Percentiles rank a stretch among this genome's conserved stretches.
Conservation (phyloP, 495 filamentous ascomycete genomes). For the Penicillium odoratum region DNA sequence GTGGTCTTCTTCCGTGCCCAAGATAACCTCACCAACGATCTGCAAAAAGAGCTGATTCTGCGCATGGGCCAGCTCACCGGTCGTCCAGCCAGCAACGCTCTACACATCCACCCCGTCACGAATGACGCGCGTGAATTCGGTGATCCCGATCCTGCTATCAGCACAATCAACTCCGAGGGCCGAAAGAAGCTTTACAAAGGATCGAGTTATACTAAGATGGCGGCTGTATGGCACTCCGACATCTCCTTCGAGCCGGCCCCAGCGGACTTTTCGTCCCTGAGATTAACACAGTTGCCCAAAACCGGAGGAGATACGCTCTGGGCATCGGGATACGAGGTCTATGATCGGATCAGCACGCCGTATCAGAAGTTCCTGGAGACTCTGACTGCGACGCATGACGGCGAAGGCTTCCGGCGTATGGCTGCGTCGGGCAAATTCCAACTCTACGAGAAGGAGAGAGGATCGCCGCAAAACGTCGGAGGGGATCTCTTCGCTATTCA, state of each 20-base stretch:
- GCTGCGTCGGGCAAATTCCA: conserved; percentile 56
- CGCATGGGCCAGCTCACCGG: conserved; percentile 63
- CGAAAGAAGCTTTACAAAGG: conserved; percentile 57
- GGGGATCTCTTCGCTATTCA: conserved; percentile 62
- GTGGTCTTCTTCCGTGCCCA: conserved; percentile 83
- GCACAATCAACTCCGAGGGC: conserved; percentile 63
- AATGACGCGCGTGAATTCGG: conserved; percentile 60
- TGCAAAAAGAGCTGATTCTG: conserved; percentile 68
- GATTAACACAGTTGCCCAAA: conserved; percentile 61
- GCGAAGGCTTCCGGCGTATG: conserved; percentile 57
- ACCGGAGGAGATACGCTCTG: conserved; percentile 76
- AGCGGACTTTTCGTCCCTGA: conserved; percentile 64
- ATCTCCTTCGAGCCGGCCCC: conserved; percentile 72
- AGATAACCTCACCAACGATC: conserved; percentile 60
- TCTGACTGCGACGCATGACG: conserved; percentile 64
- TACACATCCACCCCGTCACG: conserved; percentile 73
- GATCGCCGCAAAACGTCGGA: conserved; percentile 68
- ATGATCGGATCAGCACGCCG: conserved; percentile 67
- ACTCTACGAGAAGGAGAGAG: conserved; percentile 56
- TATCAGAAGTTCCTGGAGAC: conserved; percentile 69
- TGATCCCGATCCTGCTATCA: conserved; percentile 68
- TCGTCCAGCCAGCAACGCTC: conserved; percentile 61
- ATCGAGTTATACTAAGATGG: conserved; percentile 23
- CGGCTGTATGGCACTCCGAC: conserved; percentile 63
- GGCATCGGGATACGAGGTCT: conserved; percentile 79